Base-by-base conservation (phyloP, 2,329 filamentous ascomycete genomes). In the Podosphaera xanthii region DNA sequence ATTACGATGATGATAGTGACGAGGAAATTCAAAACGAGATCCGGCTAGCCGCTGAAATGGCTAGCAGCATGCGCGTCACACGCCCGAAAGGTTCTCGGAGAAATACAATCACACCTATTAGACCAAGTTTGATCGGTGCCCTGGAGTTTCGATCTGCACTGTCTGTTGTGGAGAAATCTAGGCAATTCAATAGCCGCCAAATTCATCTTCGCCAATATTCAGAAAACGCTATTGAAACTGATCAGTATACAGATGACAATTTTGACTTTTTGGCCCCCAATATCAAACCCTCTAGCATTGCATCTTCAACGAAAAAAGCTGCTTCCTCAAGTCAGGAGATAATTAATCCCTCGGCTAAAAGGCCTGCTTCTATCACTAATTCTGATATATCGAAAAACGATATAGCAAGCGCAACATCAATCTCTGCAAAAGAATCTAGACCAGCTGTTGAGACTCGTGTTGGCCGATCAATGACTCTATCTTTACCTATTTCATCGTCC, bases 91-190 rank as follows among this genome's bases (percentile, higher is more conserved):
- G 80, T 54, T 77, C 77, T 52, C 78, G 82, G 62, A 81, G 84
- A 64, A 84, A 83, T 63, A 88, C 87, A 1, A 78, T 90, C 61
- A 91, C 83, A 5, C 86, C 89, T 0, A 96, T 98, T 62, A 79
- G 92, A 50, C 91, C 92, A 1, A 97, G 92, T 73, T 74, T 98
- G 54, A 84, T 98, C 2, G 92, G 92, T 50, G 92, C 87, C 7
- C 75, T 98, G 60, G 92, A 98, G 71, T 98, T 98, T 66, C 80
- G 90, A 65, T 91, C 91, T 2, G 84, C 95, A 2, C 74, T 98
- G 53, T 84, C 87, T n/a, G 89, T 89, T 2, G 72, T 98, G 60
- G 83, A 94, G 12, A 86, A 83, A 63, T 86, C 88, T 59, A 81
- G 86, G 67, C 92, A 87, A 63, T 79, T 86, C 34, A 81, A 83